Evolutionary conservation across 2,329 filamentous ascomycete species (phyloP).

Genomic region (Fusarium sp.): DNA sequence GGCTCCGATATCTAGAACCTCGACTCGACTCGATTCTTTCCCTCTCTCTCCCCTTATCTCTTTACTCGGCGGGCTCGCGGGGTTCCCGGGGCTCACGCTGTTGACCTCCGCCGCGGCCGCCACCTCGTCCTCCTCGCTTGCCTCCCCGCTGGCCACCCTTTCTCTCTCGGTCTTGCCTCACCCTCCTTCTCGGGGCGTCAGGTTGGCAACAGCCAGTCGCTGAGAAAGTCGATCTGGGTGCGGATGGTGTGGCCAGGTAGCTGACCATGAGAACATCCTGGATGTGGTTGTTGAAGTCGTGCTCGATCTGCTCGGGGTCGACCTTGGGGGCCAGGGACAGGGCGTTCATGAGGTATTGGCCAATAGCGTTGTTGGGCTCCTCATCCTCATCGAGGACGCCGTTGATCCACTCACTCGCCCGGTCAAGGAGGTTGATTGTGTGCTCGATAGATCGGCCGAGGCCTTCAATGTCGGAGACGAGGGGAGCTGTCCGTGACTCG

Average conservation of each 20-base stretch:
- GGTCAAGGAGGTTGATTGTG: conserved; percentile 89
- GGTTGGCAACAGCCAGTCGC: conserved; percentile 84
- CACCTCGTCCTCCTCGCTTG: conserved; percentile 64
- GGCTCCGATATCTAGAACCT: conserved; percentile 34
- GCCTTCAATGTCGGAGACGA: conserved; percentile 90
- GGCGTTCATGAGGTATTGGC: conserved; percentile 95
- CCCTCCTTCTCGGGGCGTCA: conserved; percentile 65
- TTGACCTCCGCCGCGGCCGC: conserved; percentile 64
- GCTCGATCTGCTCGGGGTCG: conserved; percentile 88
- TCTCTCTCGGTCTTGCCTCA: conserved; percentile 61
- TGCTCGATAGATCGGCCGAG: conserved; percentile 88
- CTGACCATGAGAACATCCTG: conserved; percentile 98
- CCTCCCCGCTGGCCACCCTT: conserved; percentile 61
- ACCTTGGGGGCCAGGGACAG: conserved; percentile 96
- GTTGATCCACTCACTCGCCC: conserved; percentile 91
- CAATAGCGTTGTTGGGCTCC: conserved; percentile 88
- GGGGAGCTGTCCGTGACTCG: conserved; percentile 78
- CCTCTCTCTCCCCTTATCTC: conserved; percentile 20
- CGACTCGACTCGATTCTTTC: neutral
- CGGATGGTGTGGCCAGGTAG: conserved; percentile 97
- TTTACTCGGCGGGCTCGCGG: conserved; percentile 51
- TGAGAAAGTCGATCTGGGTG: conserved; percentile 98
- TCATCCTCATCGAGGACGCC: conserved; percentile 94
- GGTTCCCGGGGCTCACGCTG: conserved; percentile 62
- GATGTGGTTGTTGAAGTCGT: conserved; percentile 99